Evolutionary conservation across 2,329 filamentous ascomycete genomes (phyloP).

Genomic region (Geosmithia putterillii): DNA sequence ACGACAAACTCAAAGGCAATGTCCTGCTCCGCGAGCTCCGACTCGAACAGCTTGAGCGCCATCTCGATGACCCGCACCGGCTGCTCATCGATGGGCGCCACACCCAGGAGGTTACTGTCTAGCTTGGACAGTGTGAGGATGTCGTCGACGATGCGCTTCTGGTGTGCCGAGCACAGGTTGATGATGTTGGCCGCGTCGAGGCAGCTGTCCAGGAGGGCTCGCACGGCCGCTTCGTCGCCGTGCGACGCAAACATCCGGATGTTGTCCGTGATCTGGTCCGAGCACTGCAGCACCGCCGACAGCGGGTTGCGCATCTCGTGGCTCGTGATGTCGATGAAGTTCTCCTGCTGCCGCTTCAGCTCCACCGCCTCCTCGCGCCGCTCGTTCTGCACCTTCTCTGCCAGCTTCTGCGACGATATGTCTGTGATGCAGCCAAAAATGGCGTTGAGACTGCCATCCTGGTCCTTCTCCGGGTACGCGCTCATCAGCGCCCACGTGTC

Average conservation of each 20-base stretch:
- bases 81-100: slow-evolving; percentile 59
- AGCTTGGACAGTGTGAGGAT: slow-evolving; percentile 57
- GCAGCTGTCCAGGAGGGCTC: slow-evolving; percentile 37
- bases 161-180: slow-evolving; percentile 65
- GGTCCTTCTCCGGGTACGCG: slow-evolving; percentile 59
- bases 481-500: slow-evolving; percentile 72
- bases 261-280: slow-evolving; percentile 54
- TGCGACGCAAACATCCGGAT: slow-evolving; percentile 28
- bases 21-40: slow-evolving; percentile 58
- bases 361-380: slow-evolving; percentile 73
- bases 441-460: slow-evolving; percentile 52
- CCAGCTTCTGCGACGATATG: slow-evolving; percentile 76
- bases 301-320: slow-evolving; percentile 71
- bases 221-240: slow-evolving; percentile 27
- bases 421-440: slow-evolving; percentile 76
- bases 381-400: slow-evolving; percentile 66
- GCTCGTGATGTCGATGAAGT: slow-evolving; percentile 63
- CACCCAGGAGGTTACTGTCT: slow-evolving; percentile 57
- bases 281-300: slow-evolving; percentile 63
- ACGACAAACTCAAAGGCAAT: slow-evolving; percentile 60
- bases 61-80: slow-evolving; percentile 55
- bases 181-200: slow-evolving; percentile 75
- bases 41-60: slow-evolving; percentile 68
- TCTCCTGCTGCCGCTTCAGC: slow-evolving; percentile 60
- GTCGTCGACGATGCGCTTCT: slow-evolving; percentile 61